Evolutionary conservation across 148 eudicot genomes (phyloP).

Genomic region (Chenopodium album): DNA sequence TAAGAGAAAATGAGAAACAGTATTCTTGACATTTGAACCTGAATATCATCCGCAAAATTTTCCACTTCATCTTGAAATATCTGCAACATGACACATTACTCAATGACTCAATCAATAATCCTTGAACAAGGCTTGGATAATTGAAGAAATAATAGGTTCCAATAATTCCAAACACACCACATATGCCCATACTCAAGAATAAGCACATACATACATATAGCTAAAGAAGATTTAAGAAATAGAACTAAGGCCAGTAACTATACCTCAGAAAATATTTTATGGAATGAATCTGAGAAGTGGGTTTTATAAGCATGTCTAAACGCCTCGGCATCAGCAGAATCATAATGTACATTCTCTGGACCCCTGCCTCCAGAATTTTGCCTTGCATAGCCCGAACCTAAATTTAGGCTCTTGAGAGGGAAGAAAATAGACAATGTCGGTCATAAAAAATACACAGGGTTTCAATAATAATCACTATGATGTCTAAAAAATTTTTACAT

Average conservation of each 20-base stretch:
- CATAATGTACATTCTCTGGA: slow-evolving; percentile 43
- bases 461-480: not conserved
- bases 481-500: not conserved
- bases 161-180: not conserved
- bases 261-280: slow-evolving; percentile 90
- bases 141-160: not conserved
- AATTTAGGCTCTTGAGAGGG: slow-evolving; percentile 34
- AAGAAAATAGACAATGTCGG: slow-evolving; percentile 7
- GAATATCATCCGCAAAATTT: slow-evolving; percentile 63
- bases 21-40: slow-evolving; percentile 47
- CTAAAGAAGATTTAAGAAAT: not conserved
- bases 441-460: not conserved
- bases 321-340: slow-evolving; percentile 47
- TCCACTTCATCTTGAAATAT: slow-evolving; percentile 74
- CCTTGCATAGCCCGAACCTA: slow-evolving; percentile 43
- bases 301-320: slow-evolving; percentile 51
- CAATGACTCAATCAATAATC: slow-evolving; percentile 5
- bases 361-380: slow-evolving; percentile 37
- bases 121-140: not conserved
- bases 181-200: not conserved
- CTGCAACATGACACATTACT: slow-evolving; percentile 34
- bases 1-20: not conserved
- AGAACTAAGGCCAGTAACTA: not conserved
- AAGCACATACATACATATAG: not conserved
- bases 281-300: slow-evolving; percentile 79